Base-by-base conservation (phyloP, 2,329 filamentous ascomycete species). In the Colletotrichum limetticola region DNA sequence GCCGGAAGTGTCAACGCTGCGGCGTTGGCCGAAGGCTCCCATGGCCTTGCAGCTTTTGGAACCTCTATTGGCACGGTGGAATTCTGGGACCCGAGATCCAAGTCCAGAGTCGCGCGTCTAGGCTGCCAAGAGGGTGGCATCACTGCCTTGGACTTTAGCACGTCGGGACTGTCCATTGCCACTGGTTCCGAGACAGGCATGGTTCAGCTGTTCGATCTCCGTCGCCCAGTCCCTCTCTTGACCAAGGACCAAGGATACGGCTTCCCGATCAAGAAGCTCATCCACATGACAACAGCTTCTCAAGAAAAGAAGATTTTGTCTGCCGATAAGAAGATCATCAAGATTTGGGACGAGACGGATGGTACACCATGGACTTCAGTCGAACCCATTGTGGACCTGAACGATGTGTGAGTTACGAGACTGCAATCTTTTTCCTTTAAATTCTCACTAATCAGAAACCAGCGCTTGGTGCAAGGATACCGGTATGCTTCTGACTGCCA, bases 231-330 rank as follows among this genome's bases (percentile, higher is more conserved):
- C 0, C 95, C 97, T 1, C 85, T 98, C 9, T 86, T 98, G 61
- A 94, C 92, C 80, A 98, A 98, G 82, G 96, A 98, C 78, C 97
- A 99, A 84, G 97, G 97, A 61, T 98, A 98, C 80, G 96, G 96
- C 2, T 97, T 95, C 80, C 91, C 96, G 0, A 95, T 99, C 71
- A 93, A 98, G 79, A 97, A 94, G 59, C 86, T 99, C 67, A 90
- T 91, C 62, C 90, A 92, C 78, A 86, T 92, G 78, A 94, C 93
- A 12, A 93, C 91, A 8, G 87, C 90, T 14, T 93, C 92, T 0
- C 91, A 93, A 59, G 92, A 95, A 74, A 94, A 94, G 81, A 98
- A 98, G 83, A 92, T 99, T 24, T 86, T 98, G 74, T 97, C 95
- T 1, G 91, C 95, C 8, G 97, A 99, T 83, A 98, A 97, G 84